Percentiles rank a stretch among this genome's conserved stretches.
These are phyloP conservation scores for Posidonia australis DNA, from an alignment of 106 monocot species.

Conservation along the genomic window DNA sequence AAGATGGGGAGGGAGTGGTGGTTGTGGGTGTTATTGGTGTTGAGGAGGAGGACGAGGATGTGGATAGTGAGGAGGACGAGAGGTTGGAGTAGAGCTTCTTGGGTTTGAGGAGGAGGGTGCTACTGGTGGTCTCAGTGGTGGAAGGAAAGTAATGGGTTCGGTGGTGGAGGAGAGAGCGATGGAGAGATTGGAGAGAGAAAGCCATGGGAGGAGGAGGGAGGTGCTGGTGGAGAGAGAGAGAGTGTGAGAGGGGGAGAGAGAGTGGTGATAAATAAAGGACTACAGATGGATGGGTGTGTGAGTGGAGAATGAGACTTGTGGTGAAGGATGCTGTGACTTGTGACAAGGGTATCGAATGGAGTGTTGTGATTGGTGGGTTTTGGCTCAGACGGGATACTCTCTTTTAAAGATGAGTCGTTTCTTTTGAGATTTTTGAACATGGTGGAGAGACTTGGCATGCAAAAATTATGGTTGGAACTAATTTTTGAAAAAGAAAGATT, in stretches of 20 bases:
- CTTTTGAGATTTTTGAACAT: too few species aligned
- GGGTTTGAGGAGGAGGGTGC: neutral
- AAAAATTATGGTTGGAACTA: too few species aligned
- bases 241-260: neutral
- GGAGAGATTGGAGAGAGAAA: constrained; percentile 5
- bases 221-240: neutral
- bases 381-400: constrained; percentile 5
- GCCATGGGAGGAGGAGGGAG: constrained; percentile 1
- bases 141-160: neutral
- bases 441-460: too few species aligned
- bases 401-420: too few species aligned
- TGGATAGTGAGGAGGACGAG: constrained; percentile 10
- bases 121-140: neutral
- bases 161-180: constrained; percentile 1
- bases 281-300: neutral
- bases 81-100: neutral
- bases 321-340: too few species aligned
- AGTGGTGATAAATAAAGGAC: neutral
- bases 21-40: constrained; percentile 1
- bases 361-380: constrained; percentile 8
- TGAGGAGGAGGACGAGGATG: constrained; percentile 13
- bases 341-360: neutral
- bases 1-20: constrained; percentile 15
- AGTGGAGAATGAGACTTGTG: too few species aligned
- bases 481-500: too few species aligned